These are phyloP conservation scores for Articulospora tetracladia DNA, from an alignment of 495 filamentous ascomycete genomes.

Conservation along the genomic window DNA sequence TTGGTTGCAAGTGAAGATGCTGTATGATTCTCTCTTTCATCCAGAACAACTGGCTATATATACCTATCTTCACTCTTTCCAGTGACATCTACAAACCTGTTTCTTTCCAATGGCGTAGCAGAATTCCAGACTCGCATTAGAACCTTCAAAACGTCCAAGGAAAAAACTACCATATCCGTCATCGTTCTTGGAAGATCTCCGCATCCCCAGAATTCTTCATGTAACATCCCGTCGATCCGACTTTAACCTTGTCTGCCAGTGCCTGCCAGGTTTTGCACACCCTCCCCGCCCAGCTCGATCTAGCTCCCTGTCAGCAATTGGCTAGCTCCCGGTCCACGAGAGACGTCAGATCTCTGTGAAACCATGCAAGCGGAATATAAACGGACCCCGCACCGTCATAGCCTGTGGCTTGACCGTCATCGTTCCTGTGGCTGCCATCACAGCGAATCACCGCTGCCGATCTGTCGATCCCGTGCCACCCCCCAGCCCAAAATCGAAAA, in stretches of 20 bases:
- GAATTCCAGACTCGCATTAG: too few relatives aligned
- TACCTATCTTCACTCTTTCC: not conserved
- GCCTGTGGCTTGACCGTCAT: not conserved
- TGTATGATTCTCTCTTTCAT: not conserved
- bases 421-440: not conserved
- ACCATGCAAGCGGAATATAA: not conserved
- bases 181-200: not conserved
- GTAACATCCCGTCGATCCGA: not conserved
- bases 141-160: not conserved
- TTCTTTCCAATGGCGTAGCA: not conserved
- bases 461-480: not conserved
- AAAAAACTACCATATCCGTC: not conserved
- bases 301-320: not conserved
- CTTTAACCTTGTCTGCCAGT: too few relatives aligned
- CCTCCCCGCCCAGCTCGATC: not conserved
- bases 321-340: not conserved
- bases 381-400: not conserved
- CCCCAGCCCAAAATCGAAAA: not conserved
- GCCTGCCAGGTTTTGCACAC: not conserved
- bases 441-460: not conserved
- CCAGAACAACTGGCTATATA: not conserved
- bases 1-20: not conserved
- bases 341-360: not conserved
- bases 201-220: not conserved
- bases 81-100: not conserved